Conservation (phyloP, 108 stramenopile species). For the Skeletonema grethae region DNA sequence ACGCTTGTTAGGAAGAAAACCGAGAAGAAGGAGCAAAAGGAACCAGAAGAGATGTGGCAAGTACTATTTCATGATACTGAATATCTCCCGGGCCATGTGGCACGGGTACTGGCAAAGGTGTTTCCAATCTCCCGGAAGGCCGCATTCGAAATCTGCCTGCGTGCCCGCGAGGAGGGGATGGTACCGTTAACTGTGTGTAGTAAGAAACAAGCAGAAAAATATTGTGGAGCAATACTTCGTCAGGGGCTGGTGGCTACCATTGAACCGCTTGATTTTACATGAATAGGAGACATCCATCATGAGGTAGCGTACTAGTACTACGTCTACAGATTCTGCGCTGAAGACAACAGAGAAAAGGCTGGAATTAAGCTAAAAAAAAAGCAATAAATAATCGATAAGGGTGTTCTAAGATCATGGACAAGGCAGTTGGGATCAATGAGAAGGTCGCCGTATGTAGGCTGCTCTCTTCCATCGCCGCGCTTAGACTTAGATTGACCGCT, state of each 20-base stretch:
- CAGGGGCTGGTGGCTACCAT: neutral
- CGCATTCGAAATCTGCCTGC: neutral
- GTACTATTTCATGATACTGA: neutral
- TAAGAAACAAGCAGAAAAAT: neutral
- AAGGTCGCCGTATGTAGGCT: no score
- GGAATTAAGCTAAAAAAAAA: no score
- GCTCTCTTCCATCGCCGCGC: no score
- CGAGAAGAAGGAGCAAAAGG: neutral
- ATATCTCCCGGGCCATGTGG: neutral
- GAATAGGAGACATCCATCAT: no score
- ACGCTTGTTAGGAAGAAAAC: slow-evolving; percentile 1
- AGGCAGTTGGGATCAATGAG: no score
- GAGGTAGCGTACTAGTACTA: no score
- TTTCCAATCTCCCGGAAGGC: neutral
- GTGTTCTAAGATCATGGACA: no score
- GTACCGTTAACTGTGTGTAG: neutral
- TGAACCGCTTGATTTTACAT: slow-evolving; percentile 2
- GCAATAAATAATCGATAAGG: no score
- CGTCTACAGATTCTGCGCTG: no score
- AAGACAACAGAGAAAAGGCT: no score
- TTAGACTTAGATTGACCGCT: no score
- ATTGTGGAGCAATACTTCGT: slow-evolving; percentile 1
- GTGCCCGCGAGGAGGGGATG: neutral
- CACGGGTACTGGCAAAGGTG: neutral
- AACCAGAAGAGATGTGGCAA: slow-evolving; percentile 4